A percentile compares a stretch with the other conserved stretches of the same genome.
phyloP scores from a whole-genome alignment of 2,329 filamentous ascomycete species.

The Furcasterigmium furcatum region DNA sequence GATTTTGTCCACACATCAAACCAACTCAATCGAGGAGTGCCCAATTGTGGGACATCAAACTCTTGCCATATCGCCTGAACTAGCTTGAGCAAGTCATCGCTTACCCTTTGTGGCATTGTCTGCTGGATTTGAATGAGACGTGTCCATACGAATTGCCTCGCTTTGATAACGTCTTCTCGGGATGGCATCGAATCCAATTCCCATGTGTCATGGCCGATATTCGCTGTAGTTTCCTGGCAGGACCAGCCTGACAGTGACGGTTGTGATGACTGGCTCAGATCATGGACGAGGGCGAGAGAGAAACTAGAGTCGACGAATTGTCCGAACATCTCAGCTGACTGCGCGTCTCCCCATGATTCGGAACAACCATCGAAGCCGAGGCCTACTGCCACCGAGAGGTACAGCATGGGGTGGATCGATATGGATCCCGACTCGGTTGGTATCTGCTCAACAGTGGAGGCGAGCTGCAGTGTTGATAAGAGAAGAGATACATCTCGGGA shows the following conservation, averaged over 20 bases:
- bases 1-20: not conserved
- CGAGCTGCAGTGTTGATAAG: not conserved
- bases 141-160: not conserved
- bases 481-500: not conserved
- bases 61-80: not conserved
- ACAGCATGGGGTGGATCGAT: not conserved
- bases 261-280: not conserved
- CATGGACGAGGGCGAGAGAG: no score
- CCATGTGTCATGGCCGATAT: not conserved
- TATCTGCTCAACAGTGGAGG: not conserved
- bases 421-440: not conserved
- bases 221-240: not conserved
- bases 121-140: not conserved
- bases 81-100: not conserved
- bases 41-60: not conserved
- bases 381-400: not conserved
- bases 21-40: not conserved
- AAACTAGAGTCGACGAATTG: not conserved
- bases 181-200: slow-evolving; percentile 3
- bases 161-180: not conserved
- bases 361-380: not conserved
- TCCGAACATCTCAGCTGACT: not conserved
- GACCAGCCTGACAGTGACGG: not conserved
- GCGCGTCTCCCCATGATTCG: not conserved
- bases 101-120: not conserved